These are phyloP conservation scores for Colletotrichum caudatum DNA, from an alignment of 2,329 filamentous ascomycete genomes.

Conservation along the genomic window DNA sequence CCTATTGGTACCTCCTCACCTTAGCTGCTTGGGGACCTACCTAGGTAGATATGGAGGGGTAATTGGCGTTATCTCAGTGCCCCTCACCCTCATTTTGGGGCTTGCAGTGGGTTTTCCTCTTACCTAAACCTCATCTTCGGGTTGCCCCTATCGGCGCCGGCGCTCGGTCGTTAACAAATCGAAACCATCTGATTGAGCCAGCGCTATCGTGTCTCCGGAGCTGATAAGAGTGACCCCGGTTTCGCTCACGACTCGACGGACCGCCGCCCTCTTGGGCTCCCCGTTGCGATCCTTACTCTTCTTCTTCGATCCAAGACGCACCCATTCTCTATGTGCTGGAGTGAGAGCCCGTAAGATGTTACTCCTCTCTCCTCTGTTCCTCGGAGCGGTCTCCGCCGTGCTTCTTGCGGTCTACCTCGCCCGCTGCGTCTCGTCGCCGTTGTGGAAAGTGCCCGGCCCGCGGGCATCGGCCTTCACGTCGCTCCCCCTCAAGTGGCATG, in stretches of 20 bases:
- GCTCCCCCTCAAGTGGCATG: constrained; percentile 65
- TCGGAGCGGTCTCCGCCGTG: constrained; percentile 30
- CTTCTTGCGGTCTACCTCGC: constrained; percentile 35
- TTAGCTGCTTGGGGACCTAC: too few relatives aligned
- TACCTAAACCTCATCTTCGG: constrained; percentile 21
- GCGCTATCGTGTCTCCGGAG: constrained; percentile 21
- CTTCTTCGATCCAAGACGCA: not conserved
- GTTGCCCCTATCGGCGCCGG: constrained; percentile 19
- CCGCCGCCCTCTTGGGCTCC: not conserved
- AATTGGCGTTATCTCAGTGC: constrained; percentile 11
- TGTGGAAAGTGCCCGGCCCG: constrained; percentile 63
- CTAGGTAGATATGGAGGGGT: constrained; percentile 13
- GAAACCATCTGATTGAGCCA: constrained; percentile 33
- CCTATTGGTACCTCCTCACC: not conserved
- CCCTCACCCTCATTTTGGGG: constrained; percentile 28
- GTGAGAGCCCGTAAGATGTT: constrained; percentile 35
- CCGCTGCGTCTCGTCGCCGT: constrained; percentile 51
- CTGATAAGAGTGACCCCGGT: constrained; percentile 34
- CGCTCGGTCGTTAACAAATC: constrained; percentile 32
- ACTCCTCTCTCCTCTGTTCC: constrained; percentile 41
- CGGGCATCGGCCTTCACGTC: constrained; percentile 62
- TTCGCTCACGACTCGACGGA: constrained; percentile 10
- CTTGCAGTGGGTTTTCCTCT: constrained; percentile 1
- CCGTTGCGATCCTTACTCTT: not conserved
- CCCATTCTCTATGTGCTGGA: not conserved